Base-by-base conservation (phyloP, 345 rosid genomes). In the Brassica nigra region DNA sequence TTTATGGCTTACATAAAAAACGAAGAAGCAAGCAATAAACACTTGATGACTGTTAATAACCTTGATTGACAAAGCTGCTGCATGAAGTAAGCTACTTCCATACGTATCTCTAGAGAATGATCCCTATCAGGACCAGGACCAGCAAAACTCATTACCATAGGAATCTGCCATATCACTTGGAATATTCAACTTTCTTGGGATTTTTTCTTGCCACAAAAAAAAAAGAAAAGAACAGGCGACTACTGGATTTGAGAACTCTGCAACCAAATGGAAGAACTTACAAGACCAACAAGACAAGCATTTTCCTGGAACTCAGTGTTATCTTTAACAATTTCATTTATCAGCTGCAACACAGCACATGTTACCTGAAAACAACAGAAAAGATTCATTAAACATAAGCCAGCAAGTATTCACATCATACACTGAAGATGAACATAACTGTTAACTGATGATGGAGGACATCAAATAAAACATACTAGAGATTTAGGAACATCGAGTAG, bases 61-160 rank as follows among this genome's bases (percentile, higher is more conserved):
- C 99, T 93, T 80, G 99, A 93, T 57, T 88, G 95, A 80, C 99
- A 96, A 80, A 96, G 97, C 84, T 93, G 97, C 89, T 88, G 97
- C 82, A 93, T 81, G 84, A 96, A 92, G 82, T 84, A 89, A 76
- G 98, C 98, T 74, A 98, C 97, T 81, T 96, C 98, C 90, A 89
- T 93, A 67, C 98, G 93, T 74, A 96, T 83, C 78, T 95, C 98
- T 61, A 91, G 95, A 34, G 92, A 87, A 77, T 86, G 91, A 34
- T 80, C 83, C 77, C 83, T 65, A 88, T 90, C 97, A 75, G 95
- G 89, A 54, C 84, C 96, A 74, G 95, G 89, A 54, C 85, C 87
- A 18, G 98, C 92, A 79, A 91, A 88, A 77, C 86, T 61, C 92
- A 89, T 93, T 66, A 96, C 90, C 49, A 80, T 85, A 74, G 99